These are phyloP conservation scores for Calonectria honghensis DNA, from an alignment of 2,329 filamentous ascomycete species.

Conservation along the genomic window DNA sequence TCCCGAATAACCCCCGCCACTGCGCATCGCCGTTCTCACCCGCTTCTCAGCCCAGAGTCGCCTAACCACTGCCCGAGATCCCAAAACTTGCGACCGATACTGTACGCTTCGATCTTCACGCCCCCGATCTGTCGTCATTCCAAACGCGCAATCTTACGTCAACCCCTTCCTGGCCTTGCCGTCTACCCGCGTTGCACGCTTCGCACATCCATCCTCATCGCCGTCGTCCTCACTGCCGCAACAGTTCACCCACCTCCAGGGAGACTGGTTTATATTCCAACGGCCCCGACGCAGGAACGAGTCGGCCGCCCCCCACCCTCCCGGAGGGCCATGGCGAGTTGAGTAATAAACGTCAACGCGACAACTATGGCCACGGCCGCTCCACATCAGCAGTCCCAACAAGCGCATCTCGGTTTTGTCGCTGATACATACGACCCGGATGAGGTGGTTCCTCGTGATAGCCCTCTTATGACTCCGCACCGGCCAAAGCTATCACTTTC, in stretches of 20 bases:
- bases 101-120: conserved; percentile 15
- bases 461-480: conserved; percentile 62
- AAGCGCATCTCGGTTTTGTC: conserved; percentile 52
- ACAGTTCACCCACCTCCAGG: conserved; percentile 16
- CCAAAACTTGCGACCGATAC: conserved; percentile 10
- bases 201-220: not conserved
- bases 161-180: not conserved
- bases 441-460: conserved; percentile 64
- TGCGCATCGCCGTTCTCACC: conserved; percentile 27
- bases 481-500: conserved; percentile 58
- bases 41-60: conserved; percentile 30
- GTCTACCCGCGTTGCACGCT: not conserved
- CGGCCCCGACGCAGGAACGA: conserved; percentile 43
- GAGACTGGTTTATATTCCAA: conserved; percentile 37
- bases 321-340: conserved; percentile 60
- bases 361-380: conserved; percentile 60
- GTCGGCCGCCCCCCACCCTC: conserved; percentile 38
- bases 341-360: conserved; percentile 55
- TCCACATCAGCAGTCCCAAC: conserved; percentile 58
- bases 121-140: not conserved
- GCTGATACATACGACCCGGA: conserved; percentile 66
- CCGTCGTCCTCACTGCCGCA: not conserved
- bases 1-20: conserved; percentile 11
- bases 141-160: not conserved
- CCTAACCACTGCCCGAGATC: conserved; percentile 25